Base-by-base conservation (phyloP, 2,329 filamentous ascomycete genomes). In the Monilinia aucupariae region DNA sequence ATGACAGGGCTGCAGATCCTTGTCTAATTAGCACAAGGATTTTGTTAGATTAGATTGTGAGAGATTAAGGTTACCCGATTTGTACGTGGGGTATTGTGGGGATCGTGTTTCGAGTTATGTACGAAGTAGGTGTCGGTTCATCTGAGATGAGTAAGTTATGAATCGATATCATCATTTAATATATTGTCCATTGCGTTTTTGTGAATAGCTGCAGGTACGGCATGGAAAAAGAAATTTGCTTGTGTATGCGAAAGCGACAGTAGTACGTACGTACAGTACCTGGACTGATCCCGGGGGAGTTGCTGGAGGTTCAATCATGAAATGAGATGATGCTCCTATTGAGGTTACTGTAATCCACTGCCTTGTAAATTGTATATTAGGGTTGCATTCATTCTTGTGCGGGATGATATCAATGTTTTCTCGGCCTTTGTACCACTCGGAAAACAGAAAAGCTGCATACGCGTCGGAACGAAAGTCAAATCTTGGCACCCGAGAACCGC, bases 31-130 rank as follows among this genome's bases (percentile, higher is more conserved):
- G 8, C n/a, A 45, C 41, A 45, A n/a, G 13, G 50, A 41, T 45
- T 17, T 56, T 47, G 43, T 62, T 37, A 62, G 60, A 62, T 58
- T 62, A 62, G 60, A 62, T 62, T 62, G 32, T 51, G 20, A 58
- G 52, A 48, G 52, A 50, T 62, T 62, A 62, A 48, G 52, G 43
- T 58, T 62, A 62, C 60, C 53, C 60, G 52, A 62, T 62, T 50
- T 50, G 52, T 50, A 34, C 43, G 52, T 47, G 52, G 60, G 45
- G 45, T 62, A 41, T 58, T 25, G 41, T 58, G 54, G 54, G 34
- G 41, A 58, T 58, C n/a, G 22, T 41, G 60, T 62, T 58, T 62
- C 60, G 52, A 48, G 34, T 62, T 62, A 30, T 30, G 27, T 30
- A n/a, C n/a, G n/a, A n/a, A n/a, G n/a, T n/a, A 15, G 58, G 60